A percentile compares a stretch with the other conserved stretches of the same genome.
Conservation (phyloP, 108 stramenopile species). For the Skeletonema costatum region DNA sequence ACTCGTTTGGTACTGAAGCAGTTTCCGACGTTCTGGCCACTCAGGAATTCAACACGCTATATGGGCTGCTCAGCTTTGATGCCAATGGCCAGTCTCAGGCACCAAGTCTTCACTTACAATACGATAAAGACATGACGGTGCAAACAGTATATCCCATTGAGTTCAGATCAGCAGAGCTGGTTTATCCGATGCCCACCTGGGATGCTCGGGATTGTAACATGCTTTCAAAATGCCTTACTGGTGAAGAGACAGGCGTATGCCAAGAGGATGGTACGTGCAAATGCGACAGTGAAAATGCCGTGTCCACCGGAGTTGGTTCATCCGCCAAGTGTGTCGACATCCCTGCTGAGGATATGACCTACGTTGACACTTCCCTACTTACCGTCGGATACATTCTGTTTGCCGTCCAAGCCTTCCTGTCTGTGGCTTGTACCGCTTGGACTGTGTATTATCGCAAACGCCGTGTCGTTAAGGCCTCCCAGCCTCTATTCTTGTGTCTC, state of each 20-base stretch:
- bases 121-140: constrained; percentile 12
- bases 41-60: constrained; percentile 17
- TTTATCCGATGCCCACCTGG: constrained; percentile 47
- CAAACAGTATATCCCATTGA: constrained; percentile 25
- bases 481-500: constrained; percentile 39
- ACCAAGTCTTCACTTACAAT: constrained; percentile 16
- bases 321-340: constrained; percentile 10
- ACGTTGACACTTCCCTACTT: constrained; percentile 1
- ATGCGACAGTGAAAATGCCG: neutral
- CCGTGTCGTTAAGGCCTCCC: constrained; percentile 8
- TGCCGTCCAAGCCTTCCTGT: neutral
- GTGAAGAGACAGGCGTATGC: neutral
- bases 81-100: constrained; percentile 19
- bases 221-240: constrained; percentile 1
- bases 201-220: constrained; percentile 27
- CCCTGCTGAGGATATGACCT: constrained; percentile 21
- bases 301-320: neutral
- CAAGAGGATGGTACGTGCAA: neutral
- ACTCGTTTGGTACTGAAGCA: neutral
- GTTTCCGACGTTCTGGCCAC: neutral
- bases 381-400: neutral
- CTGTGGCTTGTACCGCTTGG: constrained; percentile 11
- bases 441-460: constrained; percentile 10
- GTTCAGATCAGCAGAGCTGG: constrained; percentile 1
- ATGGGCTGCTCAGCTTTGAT: constrained; percentile 25